Conservation (phyloP, 805 yeast species). For the Pichia insulana region DNA sequence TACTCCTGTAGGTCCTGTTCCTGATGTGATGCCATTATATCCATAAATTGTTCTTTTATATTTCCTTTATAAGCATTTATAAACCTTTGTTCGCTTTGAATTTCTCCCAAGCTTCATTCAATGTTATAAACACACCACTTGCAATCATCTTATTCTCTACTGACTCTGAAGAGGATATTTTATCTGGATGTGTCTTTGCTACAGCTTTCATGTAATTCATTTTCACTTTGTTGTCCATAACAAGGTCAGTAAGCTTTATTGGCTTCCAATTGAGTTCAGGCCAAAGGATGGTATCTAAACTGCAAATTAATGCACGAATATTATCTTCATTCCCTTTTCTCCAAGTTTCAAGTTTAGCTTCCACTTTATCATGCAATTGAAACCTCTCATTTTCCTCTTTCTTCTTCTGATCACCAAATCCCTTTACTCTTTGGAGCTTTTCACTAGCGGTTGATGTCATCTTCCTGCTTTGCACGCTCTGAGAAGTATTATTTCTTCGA, state of each 20-base stretch:
- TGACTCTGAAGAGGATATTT: slow-evolving; percentile 48
- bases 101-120: slow-evolving; percentile 85
- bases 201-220: slow-evolving; percentile 75
- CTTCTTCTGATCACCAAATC: slow-evolving; percentile 37
- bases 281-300: slow-evolving; percentile 61
- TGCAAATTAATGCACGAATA: slow-evolving; percentile 64
- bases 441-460: slow-evolving; percentile 17
- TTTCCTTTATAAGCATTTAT: not conserved
- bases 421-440: slow-evolving; percentile 44
- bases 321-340: slow-evolving; percentile 69
- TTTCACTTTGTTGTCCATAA: slow-evolving; percentile 84
- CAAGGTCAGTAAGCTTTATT: slow-evolving; percentile 64
- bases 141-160: slow-evolving; percentile 76
- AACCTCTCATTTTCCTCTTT: slow-evolving; percentile 49
- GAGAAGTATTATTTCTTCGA: slow-evolving; percentile 25
- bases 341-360: slow-evolving; percentile 51
- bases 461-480: slow-evolving; percentile 14
- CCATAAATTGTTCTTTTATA: slow-evolving; percentile 2
- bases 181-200: slow-evolving; percentile 77
- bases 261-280: slow-evolving; percentile 58
- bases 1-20: slow-evolving; percentile 84
- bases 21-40: slow-evolving; percentile 50
- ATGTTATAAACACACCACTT: slow-evolving; percentile 71
- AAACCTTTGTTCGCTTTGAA: slow-evolving; percentile 36
- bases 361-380: slow-evolving; percentile 55